These are phyloP conservation scores for Xylogone sp. DNA, from an alignment of 2,329 filamentous ascomycete genomes.

Conservation along the genomic window DNA sequence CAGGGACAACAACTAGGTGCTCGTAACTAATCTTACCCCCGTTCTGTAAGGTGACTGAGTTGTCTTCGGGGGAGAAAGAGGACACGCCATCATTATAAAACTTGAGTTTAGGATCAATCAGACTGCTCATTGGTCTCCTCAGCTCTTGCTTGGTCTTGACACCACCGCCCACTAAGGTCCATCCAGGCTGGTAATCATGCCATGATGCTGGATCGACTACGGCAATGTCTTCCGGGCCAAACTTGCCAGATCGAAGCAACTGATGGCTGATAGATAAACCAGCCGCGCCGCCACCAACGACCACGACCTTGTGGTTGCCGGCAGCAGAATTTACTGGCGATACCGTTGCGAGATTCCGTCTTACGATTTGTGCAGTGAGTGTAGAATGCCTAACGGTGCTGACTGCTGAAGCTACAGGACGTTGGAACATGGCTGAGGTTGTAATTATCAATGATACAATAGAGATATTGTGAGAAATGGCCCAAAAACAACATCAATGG, in stretches of 20 bases:
- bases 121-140: constrained; percentile 41
- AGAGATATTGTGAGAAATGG: too few relatives aligned
- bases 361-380: too few relatives aligned
- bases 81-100: constrained; percentile 52
- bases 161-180: constrained; percentile 65
- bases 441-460: too few relatives aligned
- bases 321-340: constrained; percentile 30
- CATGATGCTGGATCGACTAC: constrained; percentile 58
- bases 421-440: too few relatives aligned
- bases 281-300: constrained; percentile 64
- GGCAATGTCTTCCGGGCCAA: constrained; percentile 57
- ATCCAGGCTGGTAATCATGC: constrained; percentile 68
- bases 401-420: too few relatives aligned
- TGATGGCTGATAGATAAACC: constrained; percentile 65
- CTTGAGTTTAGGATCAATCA: constrained; percentile 58
- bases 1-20: constrained; percentile 60
- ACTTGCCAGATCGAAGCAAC: constrained; percentile 56
- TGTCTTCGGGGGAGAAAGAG: constrained; percentile 51
- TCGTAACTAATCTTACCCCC: constrained; percentile 58
- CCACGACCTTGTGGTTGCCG: constrained; percentile 58
- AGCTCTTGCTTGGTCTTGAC: constrained; percentile 60
- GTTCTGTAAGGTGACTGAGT: constrained; percentile 49
- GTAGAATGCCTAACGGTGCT: too few relatives aligned
- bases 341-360: constrained; percentile 19
- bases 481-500: too few relatives aligned